Evolutionary conservation across 2,329 filamentous ascomycete species (phyloP).

Genomic region (Xylariaceae sp.): DNA sequence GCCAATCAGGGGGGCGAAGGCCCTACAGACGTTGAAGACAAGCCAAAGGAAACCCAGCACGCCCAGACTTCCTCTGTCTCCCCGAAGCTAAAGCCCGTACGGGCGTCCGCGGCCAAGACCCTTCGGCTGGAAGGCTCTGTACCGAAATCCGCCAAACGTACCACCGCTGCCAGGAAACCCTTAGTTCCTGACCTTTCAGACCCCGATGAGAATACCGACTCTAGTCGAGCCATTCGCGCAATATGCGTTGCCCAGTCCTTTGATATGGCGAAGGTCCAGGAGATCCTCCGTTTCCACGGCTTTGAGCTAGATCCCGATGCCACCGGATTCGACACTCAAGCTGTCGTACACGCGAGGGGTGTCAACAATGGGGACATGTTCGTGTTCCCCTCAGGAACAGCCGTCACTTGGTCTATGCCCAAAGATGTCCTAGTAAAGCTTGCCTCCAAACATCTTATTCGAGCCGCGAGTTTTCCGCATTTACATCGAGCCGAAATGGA

Average conservation of each 20-base stretch:
- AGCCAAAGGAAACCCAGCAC: constrained; percentile 3
- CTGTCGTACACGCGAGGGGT: constrained; percentile 60
- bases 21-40: constrained; percentile 2
- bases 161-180: constrained; percentile 40
- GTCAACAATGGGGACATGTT: constrained; percentile 79
- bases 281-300: constrained; percentile 54
- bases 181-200: constrained; percentile 25
- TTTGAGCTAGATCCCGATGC: constrained; percentile 60
- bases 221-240: constrained; percentile 47
- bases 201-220: constrained; percentile 40
- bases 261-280: constrained; percentile 57
- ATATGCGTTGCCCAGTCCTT: constrained; percentile 61
- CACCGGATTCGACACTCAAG: constrained; percentile 56
- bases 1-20: constrained; percentile 32
- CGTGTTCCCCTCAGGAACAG: constrained; percentile 88
- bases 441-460: constrained; percentile 67
- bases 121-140: constrained; percentile 73
- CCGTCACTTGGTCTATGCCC: constrained; percentile 87
- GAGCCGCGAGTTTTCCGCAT: constrained; percentile 73
- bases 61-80: constrained; percentile 25
- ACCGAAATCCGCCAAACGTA: constrained; percentile 59
- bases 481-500: constrained; percentile 72
- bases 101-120: constrained; percentile 54
- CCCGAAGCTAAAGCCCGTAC: constrained; percentile 45
- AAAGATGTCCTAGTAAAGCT: constrained; percentile 66